Base-by-base conservation (phyloP, 805 yeast genomes). In the Komagataella populi region DNA sequence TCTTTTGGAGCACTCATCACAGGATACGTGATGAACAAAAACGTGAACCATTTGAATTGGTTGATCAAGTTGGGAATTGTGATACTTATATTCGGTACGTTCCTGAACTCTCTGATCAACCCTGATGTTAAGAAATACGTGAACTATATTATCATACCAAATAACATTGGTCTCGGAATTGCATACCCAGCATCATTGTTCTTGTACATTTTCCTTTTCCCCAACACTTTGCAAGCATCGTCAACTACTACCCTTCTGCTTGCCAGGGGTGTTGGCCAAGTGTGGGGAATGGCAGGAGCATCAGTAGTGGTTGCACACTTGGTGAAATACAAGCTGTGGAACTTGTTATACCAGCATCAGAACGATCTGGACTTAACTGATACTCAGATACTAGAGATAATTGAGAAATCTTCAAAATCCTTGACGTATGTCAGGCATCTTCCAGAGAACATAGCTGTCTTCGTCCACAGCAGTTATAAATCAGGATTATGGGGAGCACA, bases 1-100 rank as follows among this genome's bases (percentile, higher is more conserved):
- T 71, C 74, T n/a, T 61, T 70, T 23, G 76, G 76, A 4, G 69
- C 74, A 2, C 51, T 72, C 17, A 57, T 64, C 6, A 64, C 74
- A 1, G 76, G 75, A 0, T 55, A 62, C 44, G 56, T 63, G 50
- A 70, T 70, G 73, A 63, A 69, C 48, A 62, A 57, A 46, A 59
- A 59, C 46, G 36, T 45, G 20, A 57, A 63, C 6, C 55, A 58
- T 23, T 56, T 71, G 24, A 60, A 55, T 6, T 49, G 53, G 20
- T 55, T 72, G 39, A 62, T 69, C 23, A 55, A 59, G 47, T 46
- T 57, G 6, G 76, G 77, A 8, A 63, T 68, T 2, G 49, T 59
- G 8, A 51, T 68, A 5, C 64, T 71, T 70, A 55, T 63, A 6
- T 6, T 67, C 1, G 76, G 77, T 6, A 70, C 68, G 51, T 58